These are phyloP conservation scores for Geosmithia morbida DNA, from an alignment of 2,329 filamentous ascomycete species.

Conservation along the genomic window DNA sequence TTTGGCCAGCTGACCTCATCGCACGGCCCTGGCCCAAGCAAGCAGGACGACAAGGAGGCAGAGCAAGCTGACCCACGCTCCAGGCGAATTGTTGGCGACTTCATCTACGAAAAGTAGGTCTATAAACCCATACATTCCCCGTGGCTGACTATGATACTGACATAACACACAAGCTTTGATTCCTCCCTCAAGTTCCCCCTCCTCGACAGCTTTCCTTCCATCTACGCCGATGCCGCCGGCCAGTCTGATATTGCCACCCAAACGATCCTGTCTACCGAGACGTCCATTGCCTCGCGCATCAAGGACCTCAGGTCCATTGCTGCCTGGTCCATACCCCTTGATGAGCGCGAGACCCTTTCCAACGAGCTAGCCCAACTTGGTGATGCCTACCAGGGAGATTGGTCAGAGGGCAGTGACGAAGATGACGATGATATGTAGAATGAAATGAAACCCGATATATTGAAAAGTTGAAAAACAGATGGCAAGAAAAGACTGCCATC, in stretches of 20 bases:
- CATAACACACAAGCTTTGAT: slow-evolving; percentile 21
- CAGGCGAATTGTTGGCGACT: slow-evolving; percentile 5
- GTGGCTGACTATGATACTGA: not conserved
- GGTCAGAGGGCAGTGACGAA: slow-evolving; percentile 62
- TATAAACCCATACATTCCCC: not conserved
- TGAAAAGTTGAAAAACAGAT: too few relatives aligned
- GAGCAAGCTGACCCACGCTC: slow-evolving; percentile 1
- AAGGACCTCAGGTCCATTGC: slow-evolving; percentile 51
- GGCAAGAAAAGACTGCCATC: too few relatives aligned
- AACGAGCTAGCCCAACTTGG: slow-evolving; percentile 72
- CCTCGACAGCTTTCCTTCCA: slow-evolving; percentile 69
- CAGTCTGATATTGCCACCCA: slow-evolving; percentile 24
- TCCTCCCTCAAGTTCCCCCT: slow-evolving; percentile 54
- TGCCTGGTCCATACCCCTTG: slow-evolving; percentile 47
- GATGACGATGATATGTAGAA: slow-evolving; percentile 43
- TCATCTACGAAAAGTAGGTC: slow-evolving; percentile 3
- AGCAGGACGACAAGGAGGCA: slow-evolving; percentile 2
- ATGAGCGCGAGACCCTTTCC: slow-evolving; percentile 72
- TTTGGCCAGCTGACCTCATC: slow-evolving; percentile 5
- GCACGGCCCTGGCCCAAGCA: slow-evolving; percentile 1
- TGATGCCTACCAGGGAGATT: slow-evolving; percentile 81
- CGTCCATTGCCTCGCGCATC: slow-evolving; percentile 54
- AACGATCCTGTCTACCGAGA: slow-evolving; percentile 58
- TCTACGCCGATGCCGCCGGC: slow-evolving; percentile 41
- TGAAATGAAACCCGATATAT: too few relatives aligned